A percentile compares a stretch with the other conserved stretches of the same genome.
These are phyloP conservation scores for Allomyces javanicus DNA, from an alignment of 192 early-diverging fungal genomes.

Conservation along the genomic window DNA sequence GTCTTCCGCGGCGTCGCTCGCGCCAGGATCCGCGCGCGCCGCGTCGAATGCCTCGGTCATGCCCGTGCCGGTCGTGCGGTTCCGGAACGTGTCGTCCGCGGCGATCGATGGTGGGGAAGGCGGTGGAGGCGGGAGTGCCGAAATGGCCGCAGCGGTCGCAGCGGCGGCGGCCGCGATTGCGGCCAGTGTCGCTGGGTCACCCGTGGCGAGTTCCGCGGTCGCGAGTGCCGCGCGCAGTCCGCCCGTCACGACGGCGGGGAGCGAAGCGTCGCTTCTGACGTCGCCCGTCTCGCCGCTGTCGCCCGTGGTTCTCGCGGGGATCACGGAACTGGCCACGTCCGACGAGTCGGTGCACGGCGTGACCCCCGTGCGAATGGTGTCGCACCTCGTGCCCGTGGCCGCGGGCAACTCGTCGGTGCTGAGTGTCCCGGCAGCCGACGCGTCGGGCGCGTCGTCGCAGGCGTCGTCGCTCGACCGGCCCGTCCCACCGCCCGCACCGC, in stretches of 20 bases:
- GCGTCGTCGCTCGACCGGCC: no score
- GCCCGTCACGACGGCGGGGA: no score
- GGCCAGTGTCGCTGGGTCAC: neutral
- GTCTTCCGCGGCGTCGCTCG: neutral
- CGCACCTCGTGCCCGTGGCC: no score
- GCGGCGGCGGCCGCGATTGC: neutral
- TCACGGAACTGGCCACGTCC: neutral
- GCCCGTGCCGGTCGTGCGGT: neutral
- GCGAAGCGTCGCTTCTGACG: no score
- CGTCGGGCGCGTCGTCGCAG: neutral
- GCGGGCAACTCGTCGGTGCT: no score
- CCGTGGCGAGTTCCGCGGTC: neutral
- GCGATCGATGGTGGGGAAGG: neutral
- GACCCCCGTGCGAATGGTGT: no score
- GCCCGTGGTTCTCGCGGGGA: neutral
- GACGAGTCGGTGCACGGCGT: neutral
- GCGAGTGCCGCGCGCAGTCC: no score
- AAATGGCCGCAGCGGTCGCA: neutral
- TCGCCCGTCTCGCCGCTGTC: neutral
- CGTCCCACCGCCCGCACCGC: no score
- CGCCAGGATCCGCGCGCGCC: neutral
- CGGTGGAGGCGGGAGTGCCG: neutral
- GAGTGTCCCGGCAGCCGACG: neutral
- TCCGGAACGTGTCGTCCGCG: no score
- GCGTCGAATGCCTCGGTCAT: neutral